These are phyloP conservation scores for Malassezia vespertilionis DNA, from an alignment of 1,284 basidiomycete species.

Conservation along the genomic window DNA sequence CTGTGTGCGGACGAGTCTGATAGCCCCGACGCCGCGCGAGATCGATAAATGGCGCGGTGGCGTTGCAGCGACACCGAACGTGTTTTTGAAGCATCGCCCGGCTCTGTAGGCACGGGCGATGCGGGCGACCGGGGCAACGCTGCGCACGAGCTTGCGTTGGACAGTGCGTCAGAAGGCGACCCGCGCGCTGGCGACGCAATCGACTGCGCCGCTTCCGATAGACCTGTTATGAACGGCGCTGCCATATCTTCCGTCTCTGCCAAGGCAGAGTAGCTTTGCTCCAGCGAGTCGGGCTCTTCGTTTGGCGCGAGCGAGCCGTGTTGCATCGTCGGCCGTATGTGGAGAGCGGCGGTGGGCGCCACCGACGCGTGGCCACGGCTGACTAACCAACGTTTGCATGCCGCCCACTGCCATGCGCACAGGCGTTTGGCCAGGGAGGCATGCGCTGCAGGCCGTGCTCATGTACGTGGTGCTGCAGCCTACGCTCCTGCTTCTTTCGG, in stretches of 20 bases:
- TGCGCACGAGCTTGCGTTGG: neutral
- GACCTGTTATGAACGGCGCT: slow-evolving; percentile 4
- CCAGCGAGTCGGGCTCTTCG: neutral
- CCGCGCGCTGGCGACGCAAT: neutral
- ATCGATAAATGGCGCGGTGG: slow-evolving; percentile 6
- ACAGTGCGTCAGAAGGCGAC: neutral
- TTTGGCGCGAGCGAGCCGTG: neutral
- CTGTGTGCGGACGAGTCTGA: slow-evolving; percentile 8
- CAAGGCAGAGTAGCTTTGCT: neutral
- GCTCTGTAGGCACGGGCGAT: neutral
- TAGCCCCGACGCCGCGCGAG: slow-evolving; percentile 3
- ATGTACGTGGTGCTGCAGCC: slow-evolving; percentile 11
- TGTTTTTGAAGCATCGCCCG: neutral
- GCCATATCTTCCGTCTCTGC: neutral
- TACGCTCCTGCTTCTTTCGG: neutral
- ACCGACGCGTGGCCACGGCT: neutral
- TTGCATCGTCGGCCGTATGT: too few relatives aligned
- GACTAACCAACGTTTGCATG: neutral
- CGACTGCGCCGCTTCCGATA: neutral
- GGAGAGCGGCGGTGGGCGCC: too few relatives aligned
- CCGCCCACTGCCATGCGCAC: neutral
- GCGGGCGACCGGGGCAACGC: neutral
- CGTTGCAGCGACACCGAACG: slow-evolving; percentile 1
- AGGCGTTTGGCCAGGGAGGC: slow-evolving; percentile 2
- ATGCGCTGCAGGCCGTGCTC: slow-evolving; percentile 2